Conservation (phyloP, 139 green algal species). For the Spirogloea muscicola region DNA sequence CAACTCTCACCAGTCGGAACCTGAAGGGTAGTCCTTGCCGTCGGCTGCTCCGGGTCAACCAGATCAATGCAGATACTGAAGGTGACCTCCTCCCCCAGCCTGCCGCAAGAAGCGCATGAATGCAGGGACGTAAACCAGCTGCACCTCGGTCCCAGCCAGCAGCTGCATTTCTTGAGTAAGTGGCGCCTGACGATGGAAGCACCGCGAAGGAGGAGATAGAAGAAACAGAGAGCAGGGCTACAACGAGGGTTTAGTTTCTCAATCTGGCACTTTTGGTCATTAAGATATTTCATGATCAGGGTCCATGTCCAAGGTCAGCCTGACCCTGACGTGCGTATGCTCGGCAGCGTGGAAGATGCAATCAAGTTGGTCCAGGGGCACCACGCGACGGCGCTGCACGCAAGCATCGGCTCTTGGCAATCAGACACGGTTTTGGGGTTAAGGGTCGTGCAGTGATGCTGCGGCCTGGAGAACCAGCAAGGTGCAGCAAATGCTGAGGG, state of each 20-base stretch:
- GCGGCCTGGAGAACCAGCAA: too few species aligned
- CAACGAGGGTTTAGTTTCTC: background rate
- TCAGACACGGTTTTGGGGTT: too few species aligned
- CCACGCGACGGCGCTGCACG: background rate
- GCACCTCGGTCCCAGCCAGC: background rate
- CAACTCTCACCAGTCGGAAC: background rate
- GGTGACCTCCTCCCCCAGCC: background rate
- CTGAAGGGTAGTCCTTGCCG: background rate
- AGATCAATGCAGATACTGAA: background rate
- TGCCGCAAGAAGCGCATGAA: background rate
- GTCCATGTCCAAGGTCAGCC: background rate
- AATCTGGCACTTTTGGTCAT: background rate
- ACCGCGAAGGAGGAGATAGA: background rate
- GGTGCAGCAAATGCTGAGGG: too few species aligned
- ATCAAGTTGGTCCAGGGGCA: background rate
- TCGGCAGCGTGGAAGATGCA: background rate
- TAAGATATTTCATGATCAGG: background rate
- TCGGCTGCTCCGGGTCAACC: conserved; percentile 2
- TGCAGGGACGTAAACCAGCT: background rate
- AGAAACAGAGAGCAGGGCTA: background rate
- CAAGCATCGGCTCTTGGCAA: too few species aligned
- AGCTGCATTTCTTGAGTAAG: background rate
- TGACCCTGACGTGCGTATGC: background rate
- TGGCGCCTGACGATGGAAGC: background rate
- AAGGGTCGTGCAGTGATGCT: too few species aligned